These are phyloP conservation scores for Gaultheria prostrata DNA, from an alignment of 148 eudicot species.

Conservation along the genomic window DNA sequence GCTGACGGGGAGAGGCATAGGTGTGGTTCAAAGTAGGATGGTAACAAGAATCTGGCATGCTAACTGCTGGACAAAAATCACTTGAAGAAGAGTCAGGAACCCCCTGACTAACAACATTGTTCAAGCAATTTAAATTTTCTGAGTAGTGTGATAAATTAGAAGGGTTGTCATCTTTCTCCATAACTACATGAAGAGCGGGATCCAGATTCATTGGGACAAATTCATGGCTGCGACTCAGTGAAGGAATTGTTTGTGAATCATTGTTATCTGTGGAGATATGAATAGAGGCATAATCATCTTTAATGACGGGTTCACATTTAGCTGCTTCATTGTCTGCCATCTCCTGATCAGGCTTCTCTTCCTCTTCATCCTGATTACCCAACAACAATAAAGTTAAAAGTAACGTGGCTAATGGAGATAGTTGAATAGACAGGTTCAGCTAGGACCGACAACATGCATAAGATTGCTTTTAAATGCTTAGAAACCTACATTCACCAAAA, in stretches of 20 bases:
- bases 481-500: not conserved
- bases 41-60: conserved; percentile 44
- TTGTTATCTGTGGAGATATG: conserved; percentile 27
- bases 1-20: conserved; percentile 34
- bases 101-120: conserved; percentile 29
- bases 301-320: conserved; percentile 9
- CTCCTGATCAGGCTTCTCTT: conserved; percentile 17
- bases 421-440: not conserved
- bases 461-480: not conserved
- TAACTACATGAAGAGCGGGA: conserved; percentile 25
- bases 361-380: conserved; percentile 22
- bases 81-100: conserved; percentile 34
- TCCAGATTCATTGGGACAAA: conserved; percentile 42
- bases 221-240: conserved; percentile 31
- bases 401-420: not conserved
- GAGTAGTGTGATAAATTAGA: conserved; percentile 30
- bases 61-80: conserved; percentile 48
- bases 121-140: conserved; percentile 26
- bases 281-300: conserved; percentile 31
- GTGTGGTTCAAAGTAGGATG: conserved; percentile 34
- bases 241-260: conserved; percentile 27
- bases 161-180: conserved; percentile 29
- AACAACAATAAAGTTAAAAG: not conserved
- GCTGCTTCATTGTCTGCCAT: conserved; percentile 12
- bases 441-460: not conserved